Evolutionary conservation across 1,139 yeast species (phyloP), one percentile per base, ranked within the genome.

Genomic region (Tardiomyces depauwii): DNA sequence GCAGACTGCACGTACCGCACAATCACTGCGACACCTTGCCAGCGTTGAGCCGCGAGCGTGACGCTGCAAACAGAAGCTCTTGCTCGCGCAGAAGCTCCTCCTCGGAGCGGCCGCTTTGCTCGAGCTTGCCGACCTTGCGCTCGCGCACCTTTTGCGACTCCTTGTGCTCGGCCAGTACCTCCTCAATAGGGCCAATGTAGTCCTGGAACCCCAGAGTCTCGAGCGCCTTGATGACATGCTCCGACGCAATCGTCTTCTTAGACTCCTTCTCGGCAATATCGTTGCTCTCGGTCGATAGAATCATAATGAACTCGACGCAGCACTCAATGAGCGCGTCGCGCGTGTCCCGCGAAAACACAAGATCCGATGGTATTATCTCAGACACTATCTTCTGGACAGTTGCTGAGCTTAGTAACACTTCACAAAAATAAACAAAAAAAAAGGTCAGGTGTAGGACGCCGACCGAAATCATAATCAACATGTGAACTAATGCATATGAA

Each of bases 181-280:
- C 82, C 60, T 85, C 84, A 45, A 91, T 78, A 16, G 87, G 82
- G 40, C 83, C 93, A 45, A 91, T 73, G 62, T 91, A 91, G 52
- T 84, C 88, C 46, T 75, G 76, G 64, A 88, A 91, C 41, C 95
- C 99, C 51, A 91, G 72, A 57, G 86, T 95, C 53, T 80, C 82
- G 44, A 91, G 71, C 0, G 98, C 97, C 60, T 82, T 84, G 51
- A 91, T 77, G 42, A 91, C 97, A 63, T 91, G 99, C 61, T 91
- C 98, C 1, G 95, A 83, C 1, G 96, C 95, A 45, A 91, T 91
- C 9, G 99, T 91, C 66, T 91, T 93, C 65, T 91, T 91, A 45
- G 95, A 82, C 61, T 91, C 98, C 58, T 84, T 84, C 59, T 91
- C 98, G 1, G 98, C 97, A 54, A 91, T 87, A 54, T 93, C 98